Percentiles rank a stretch among this genome's conserved stretches.
phyloP scores from a whole-genome alignment of 2,329 filamentous ascomycete species.

The Aspergillus ochraceoroseus region DNA sequence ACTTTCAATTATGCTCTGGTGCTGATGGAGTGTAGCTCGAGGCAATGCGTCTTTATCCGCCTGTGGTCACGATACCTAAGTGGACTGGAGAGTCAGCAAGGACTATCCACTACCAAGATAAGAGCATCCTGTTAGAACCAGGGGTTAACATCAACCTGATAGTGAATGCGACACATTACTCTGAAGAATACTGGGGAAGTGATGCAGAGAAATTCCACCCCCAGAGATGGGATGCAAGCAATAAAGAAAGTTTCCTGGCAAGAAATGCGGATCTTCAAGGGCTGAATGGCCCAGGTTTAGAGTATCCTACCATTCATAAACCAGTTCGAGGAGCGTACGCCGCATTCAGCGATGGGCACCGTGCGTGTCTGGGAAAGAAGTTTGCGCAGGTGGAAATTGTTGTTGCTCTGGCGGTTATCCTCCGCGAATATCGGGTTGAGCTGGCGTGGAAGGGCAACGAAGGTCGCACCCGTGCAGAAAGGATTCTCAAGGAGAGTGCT shows the following conservation, averaged over 20 bases:
- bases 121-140: constrained; percentile 17
- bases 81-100: constrained; percentile 22
- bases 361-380: constrained; percentile 24
- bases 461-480: constrained; percentile 6
- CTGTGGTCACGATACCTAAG: constrained; percentile 30
- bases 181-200: constrained; percentile 22
- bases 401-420: constrained; percentile 14
- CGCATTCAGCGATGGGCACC: constrained; percentile 23
- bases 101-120: constrained; percentile 12
- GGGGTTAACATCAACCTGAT: constrained; percentile 19
- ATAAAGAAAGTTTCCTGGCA: constrained; percentile 21
- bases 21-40: constrained; percentile 33
- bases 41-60: constrained; percentile 42
- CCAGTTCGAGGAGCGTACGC: constrained; percentile 23
- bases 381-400: constrained; percentile 28
- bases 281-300: constrained; percentile 13
- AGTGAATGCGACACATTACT: constrained; percentile 19
- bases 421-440: constrained; percentile 18
- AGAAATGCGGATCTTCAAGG: constrained; percentile 15
- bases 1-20: not conserved
- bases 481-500: constrained; percentile 11
- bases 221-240: constrained; percentile 21
- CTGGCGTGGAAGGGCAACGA: constrained; percentile 9
- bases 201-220: constrained; percentile 17
- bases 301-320: constrained; percentile 16